phyloP scores from a whole-genome alignment of 192 early-diverging fungal genomes.

The Endogone sp. region DNA sequence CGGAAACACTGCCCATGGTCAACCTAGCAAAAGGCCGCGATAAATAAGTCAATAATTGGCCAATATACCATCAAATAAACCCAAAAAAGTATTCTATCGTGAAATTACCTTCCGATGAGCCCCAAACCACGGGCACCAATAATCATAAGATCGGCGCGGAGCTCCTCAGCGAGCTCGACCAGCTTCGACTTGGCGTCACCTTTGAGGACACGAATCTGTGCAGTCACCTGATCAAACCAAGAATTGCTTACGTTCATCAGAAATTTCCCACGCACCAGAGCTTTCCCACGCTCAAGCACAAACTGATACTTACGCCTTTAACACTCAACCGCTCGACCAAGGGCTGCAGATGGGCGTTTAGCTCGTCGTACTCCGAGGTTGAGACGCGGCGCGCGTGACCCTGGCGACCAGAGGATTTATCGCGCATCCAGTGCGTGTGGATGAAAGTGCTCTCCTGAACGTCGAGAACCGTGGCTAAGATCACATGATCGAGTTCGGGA shows the following conservation, averaged over 20 bases:
- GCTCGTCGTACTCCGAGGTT: constrained; percentile 7
- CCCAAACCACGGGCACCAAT: constrained; percentile 11
- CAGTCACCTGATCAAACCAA: constrained; percentile 4
- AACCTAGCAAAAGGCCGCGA: background rate
- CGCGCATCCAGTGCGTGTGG: background rate
- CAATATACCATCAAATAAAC: no score
- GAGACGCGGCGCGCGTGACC: constrained; percentile 8
- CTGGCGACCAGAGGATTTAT: background rate
- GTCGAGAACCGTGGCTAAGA: constrained; percentile 14
- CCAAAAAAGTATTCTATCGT: background rate
- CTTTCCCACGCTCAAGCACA: no score
- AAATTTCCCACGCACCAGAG: no score
- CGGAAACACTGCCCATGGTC: constrained; percentile 15
- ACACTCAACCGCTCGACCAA: constrained; percentile 8
- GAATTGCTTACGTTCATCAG: no score
- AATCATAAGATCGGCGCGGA: constrained; percentile 11
- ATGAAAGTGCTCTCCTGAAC: constrained; percentile 8
- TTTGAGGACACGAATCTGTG: constrained; percentile 11
- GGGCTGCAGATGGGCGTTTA: constrained; percentile 8
- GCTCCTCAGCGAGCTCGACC: constrained; percentile 6
- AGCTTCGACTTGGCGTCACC: constrained; percentile 14
- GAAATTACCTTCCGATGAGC: background rate
- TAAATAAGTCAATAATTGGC: background rate
- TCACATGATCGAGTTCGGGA: constrained; percentile 6
- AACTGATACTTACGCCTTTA: constrained; percentile 4